Conservation (phyloP, 805 yeast genomes). For the Starmerella apis region DNA sequence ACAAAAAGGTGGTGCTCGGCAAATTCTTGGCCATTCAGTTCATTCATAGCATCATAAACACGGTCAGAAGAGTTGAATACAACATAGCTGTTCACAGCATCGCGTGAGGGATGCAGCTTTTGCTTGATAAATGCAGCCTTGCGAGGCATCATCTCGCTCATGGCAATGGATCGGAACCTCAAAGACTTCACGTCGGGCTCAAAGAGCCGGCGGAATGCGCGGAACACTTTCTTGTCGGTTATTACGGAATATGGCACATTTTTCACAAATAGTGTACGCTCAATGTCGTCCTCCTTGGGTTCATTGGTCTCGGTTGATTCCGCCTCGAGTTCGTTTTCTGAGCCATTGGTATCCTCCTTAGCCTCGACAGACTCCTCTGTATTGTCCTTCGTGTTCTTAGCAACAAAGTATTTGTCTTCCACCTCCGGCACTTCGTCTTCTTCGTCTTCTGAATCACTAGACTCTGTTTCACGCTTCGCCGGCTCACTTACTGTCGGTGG, state of each 20-base stretch:
- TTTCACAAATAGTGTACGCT: slow-evolving; percentile 84
- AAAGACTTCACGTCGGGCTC: slow-evolving; percentile 38
- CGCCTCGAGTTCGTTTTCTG: slow-evolving; percentile 21
- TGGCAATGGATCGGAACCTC: slow-evolving; percentile 86
- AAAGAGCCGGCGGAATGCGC: slow-evolving; percentile 57
- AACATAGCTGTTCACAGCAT: slow-evolving; percentile 77
- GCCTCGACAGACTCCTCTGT: neutral
- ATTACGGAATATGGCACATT: slow-evolving; percentile 62
- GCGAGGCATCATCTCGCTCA: slow-evolving; percentile 77
- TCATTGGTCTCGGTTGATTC: slow-evolving; percentile 16
- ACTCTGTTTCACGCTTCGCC: neutral
- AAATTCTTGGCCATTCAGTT: slow-evolving; percentile 57
- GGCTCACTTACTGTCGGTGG: neutral
- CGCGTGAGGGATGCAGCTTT: slow-evolving; percentile 63
- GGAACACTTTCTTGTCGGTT: slow-evolving; percentile 49
- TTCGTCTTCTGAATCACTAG: neutral
- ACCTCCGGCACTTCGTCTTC: neutral
- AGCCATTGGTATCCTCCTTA: slow-evolving; percentile 8
- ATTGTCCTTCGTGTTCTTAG: neutral
- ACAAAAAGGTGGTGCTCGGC: slow-evolving; percentile 71
- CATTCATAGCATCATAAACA: slow-evolving; percentile 35
- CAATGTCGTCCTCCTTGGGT: slow-evolving; percentile 55
- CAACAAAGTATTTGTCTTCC: neutral
- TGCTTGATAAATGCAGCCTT: slow-evolving; percentile 82
- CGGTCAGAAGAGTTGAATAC: slow-evolving; percentile 52